These are phyloP conservation scores for Talaromyces adpressus DNA, from an alignment of 495 filamentous ascomycete species.

Conservation along the genomic window DNA sequence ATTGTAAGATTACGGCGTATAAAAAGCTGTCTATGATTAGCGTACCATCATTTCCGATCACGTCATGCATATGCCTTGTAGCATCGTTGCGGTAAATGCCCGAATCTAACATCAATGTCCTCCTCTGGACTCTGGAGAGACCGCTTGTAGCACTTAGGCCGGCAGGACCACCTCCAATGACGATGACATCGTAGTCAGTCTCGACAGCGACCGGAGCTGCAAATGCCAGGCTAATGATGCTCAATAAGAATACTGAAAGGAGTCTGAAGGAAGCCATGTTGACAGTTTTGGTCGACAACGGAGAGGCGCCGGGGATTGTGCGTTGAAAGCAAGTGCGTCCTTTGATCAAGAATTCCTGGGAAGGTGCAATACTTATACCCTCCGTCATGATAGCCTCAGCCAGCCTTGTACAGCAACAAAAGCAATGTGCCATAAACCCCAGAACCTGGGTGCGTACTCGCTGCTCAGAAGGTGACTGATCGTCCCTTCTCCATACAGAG, in stretches of 20 bases:
- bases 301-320: background rate
- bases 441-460: background rate
- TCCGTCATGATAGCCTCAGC: background rate
- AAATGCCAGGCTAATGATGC: constrained; percentile 9
- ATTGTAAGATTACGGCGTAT: background rate
- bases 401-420: background rate
- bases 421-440: background rate
- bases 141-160: constrained; percentile 44
- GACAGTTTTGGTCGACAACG: background rate
- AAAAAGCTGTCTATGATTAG: background rate
- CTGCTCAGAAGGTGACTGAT: background rate
- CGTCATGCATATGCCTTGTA: constrained; percentile 51
- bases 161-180: constrained; percentile 30
- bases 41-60: constrained; percentile 50
- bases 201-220: constrained; percentile 14
- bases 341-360: background rate
- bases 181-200: constrained; percentile 27
- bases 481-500: background rate
- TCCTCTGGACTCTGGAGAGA: constrained; percentile 46
- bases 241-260: background rate
- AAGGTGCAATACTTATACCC: background rate
- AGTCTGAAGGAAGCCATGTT: background rate
- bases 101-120: constrained; percentile 47
- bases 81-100: constrained; percentile 48
- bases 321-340: background rate